Evolutionary conservation across 306 rosid species (phyloP).

Genomic region (Phaseolus lunatus): DNA sequence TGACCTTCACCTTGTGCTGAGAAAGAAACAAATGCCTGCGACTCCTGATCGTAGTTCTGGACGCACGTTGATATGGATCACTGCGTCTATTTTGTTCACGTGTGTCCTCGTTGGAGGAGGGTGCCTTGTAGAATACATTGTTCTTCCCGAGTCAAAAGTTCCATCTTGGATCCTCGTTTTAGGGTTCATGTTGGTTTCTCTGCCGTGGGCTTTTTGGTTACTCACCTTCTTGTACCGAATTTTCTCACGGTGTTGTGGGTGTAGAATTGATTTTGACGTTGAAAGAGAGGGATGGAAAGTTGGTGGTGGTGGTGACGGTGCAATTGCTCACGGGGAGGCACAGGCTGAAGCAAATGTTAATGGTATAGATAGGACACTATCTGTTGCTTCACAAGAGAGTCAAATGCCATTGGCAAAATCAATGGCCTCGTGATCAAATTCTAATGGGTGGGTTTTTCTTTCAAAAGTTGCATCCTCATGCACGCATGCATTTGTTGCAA

Average conservation of each 20-base stretch:
- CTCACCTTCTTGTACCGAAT: constrained; percentile 62
- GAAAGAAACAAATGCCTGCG: constrained; percentile 51
- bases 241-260: constrained; percentile 52
- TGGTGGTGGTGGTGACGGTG: neutral
- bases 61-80: constrained; percentile 60
- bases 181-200: constrained; percentile 63
- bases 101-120: constrained; percentile 58
- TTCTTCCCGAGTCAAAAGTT: constrained; percentile 47
- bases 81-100: constrained; percentile 43
- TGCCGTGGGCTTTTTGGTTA: constrained; percentile 78
- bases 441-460: neutral
- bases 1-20: neutral
- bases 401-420: constrained; percentile 61
- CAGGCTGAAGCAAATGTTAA: neutral
- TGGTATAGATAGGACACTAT: constrained; percentile 14
- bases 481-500: too few relatives aligned
- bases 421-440: constrained; percentile 45
- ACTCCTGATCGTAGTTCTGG: constrained; percentile 40
- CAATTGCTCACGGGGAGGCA: neutral
- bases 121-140: constrained; percentile 56
- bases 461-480: neutral
- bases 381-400: constrained; percentile 55
- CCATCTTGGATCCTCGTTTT: constrained; percentile 50
- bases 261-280: constrained; percentile 32
- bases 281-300: neutral